These are phyloP conservation scores for Penicillium sp. DNA, from an alignment of 2,329 filamentous ascomycete genomes.

Conservation along the genomic window DNA sequence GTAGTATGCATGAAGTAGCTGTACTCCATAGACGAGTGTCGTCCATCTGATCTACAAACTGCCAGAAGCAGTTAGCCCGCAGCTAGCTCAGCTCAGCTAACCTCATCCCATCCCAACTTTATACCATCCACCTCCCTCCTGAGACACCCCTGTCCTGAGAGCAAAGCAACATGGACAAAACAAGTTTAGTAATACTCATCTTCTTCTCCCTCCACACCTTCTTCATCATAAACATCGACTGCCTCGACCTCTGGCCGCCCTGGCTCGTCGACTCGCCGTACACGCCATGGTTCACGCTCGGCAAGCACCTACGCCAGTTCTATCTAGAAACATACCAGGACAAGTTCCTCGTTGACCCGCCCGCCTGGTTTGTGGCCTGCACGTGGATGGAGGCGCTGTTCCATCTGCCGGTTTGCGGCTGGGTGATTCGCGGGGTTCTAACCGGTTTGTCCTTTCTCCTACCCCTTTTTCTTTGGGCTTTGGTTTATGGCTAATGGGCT, in stretches of 20 bases:
- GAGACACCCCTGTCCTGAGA: too few relatives aligned
- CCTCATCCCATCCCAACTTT: too few relatives aligned
- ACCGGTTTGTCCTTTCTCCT: slow-evolving; percentile 44
- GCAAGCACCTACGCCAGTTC: slow-evolving; percentile 50
- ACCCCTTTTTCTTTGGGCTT: background rate
- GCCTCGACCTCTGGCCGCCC: slow-evolving; percentile 10
- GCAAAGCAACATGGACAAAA: background rate
- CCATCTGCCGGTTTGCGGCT: slow-evolving; percentile 59
- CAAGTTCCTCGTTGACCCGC: slow-evolving; percentile 58
- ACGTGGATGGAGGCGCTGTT: slow-evolving; percentile 58
- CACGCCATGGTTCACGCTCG: slow-evolving; percentile 46
- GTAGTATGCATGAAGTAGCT: too few relatives aligned
- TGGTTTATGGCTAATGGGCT: background rate
- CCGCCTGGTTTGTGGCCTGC: slow-evolving; percentile 57
- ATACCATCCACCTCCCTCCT: too few relatives aligned
- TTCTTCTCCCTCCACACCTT: slow-evolving; percentile 12
- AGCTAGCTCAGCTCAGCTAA: too few relatives aligned
- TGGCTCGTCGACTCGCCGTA: slow-evolving; percentile 50
- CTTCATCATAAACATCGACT: slow-evolving; percentile 9
- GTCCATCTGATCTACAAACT: too few relatives aligned
- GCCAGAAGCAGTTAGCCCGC: background rate
- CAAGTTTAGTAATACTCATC: background rate
- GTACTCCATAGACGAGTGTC: too few relatives aligned
- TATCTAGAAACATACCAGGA: slow-evolving; percentile 61
- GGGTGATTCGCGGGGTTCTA: slow-evolving; percentile 55